A percentile compares a stretch with the other conserved stretches of the same genome.
Conservation (phyloP, 1,139 yeast genomes). For the Lizanozyma gosingica region DNA sequence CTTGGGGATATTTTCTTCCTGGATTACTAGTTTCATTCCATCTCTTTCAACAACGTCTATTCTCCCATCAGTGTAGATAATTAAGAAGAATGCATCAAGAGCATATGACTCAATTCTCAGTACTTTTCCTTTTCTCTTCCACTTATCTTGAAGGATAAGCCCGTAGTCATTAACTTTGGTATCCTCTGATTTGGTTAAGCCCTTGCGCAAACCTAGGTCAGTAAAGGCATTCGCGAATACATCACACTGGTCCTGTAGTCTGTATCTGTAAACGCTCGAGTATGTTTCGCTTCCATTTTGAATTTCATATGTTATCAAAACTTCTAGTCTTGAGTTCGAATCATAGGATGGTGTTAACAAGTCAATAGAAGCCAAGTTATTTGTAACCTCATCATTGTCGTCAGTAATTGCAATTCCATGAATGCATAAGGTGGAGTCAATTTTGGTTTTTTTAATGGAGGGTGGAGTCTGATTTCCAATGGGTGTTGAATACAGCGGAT, state of each 20-base stretch:
- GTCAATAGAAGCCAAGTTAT: conserved; percentile 21
- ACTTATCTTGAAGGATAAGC: conserved; percentile 17
- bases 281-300: conserved; percentile 12
- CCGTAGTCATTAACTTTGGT: conserved; percentile 7
- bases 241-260: conserved; percentile 19
- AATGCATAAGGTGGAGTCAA: conserved; percentile 16
- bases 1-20: conserved; percentile 13
- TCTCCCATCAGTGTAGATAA: conserved; percentile 31
- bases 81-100: conserved; percentile 17
- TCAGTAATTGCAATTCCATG: conserved; percentile 9
- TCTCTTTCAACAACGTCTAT: conserved; percentile 34
- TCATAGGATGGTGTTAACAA: conserved; percentile 36
- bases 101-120: conserved; percentile 15
- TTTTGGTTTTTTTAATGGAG: conserved; percentile 15
- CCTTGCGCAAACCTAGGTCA: conserved; percentile 24
- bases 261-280: conserved; percentile 30
- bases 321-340: conserved; percentile 24
- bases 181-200: conserved; percentile 6
- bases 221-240: conserved; percentile 22
- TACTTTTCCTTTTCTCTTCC: conserved; percentile 14
- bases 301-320: conserved; percentile 26
- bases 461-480: conserved; percentile 21
- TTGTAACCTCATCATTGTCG: conserved; percentile 11
- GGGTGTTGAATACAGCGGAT: conserved; percentile 47
- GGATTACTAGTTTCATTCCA: conserved; percentile 17